Base-by-base conservation (phyloP, 148 eudicot species). In the Spergularia marina region DNA sequence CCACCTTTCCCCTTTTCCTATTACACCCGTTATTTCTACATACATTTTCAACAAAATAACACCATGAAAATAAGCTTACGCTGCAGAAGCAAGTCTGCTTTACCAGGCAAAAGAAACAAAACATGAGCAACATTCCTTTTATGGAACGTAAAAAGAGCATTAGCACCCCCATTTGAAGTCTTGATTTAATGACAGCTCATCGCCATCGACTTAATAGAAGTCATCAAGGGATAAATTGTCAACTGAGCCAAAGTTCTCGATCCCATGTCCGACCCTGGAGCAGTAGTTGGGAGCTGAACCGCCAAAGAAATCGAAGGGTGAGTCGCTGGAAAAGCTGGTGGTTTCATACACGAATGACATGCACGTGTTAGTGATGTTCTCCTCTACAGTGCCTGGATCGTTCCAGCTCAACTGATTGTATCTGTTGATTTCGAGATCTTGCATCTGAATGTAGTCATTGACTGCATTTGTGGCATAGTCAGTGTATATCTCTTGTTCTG, bases 141-240 rank as follows among this genome's bases (percentile, higher is more conserved):
- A 10, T 12, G 54, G 61, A 55, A 30, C 11, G 34, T 44, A 2
- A 13, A 54, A 53, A 14, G 54, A 49, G 21, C 23, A 16, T 41
- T 74, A 44, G 8, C 49, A 44, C 49, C 10, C 49, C 49, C 49
- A 44, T 68, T n/a, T 49, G 18, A 23, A 59, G 58, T 59, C 25
- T 57, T 25, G n/a, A 2, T n/a, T 14, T 51, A 30, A 58, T n/a
- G 4, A 57, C 17, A 20, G 6, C 30, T 4, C 6, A 11, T 49
- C 4, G 16, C 16, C 4, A n/a, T 52, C 4, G 44, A 49, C 69
- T 72, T 83, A 84, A 36, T 77, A 84, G 78, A 82, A 88, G 72
- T 88, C 91, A 12, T 88, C 91, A 9, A 86, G 81, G 51, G 89
- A 82, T 63, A 73, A 74, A 81, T 81, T 88, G 61, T 86, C 90